Base-by-base conservation (phyloP, 2,329 filamentous ascomycete species). In the Aspergillus quadrilineatus region DNA sequence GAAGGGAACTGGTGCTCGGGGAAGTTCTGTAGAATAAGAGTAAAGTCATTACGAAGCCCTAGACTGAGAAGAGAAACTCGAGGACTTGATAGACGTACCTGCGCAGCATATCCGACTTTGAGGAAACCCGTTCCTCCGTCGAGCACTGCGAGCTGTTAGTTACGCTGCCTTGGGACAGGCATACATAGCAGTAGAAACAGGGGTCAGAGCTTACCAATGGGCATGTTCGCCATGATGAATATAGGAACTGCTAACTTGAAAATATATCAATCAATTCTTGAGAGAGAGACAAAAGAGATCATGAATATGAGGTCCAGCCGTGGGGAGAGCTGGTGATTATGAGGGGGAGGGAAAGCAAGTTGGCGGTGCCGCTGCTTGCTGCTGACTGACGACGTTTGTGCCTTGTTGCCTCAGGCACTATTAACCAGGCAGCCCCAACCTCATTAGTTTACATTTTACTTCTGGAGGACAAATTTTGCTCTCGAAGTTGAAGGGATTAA, bases 51-150 rank as follows among this genome's bases (percentile, higher is more conserved):
- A 44, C 22, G 5, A 34, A 45, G 56, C 56, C 55, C 41, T 34
- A 22, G 22, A 22, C 14, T 28, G 22, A 12, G 14, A 14, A 14
- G 15, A 34, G 30, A 28, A 55, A 63, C 79, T 67, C 78, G 50
- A 17, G 17, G 22, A 26, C 1, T 30, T 14, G 6, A n/a, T 14
- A 22, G 32, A 29, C 26, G 32, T 57, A 89, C 86, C 80, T 88
- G 92, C 71, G 89, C 94, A 72, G 94, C 94, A 82, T 97, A 99
- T 77, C 94, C 94, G 80, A 96, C 94, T 81, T 99, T 99, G 78
- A 99, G 89, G 84, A 99, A 99, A 79, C 94, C 94, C 74, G 94
- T 99, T 79, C 94, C 94, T 84, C 94, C 94, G 83, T 99, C 94
- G 84, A 99, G 93, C 75, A 99, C 94, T 97, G 74, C 45, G 34